phyloP scores from a whole-genome alignment of 306 rosid species.

The Malus sieversii region DNA sequence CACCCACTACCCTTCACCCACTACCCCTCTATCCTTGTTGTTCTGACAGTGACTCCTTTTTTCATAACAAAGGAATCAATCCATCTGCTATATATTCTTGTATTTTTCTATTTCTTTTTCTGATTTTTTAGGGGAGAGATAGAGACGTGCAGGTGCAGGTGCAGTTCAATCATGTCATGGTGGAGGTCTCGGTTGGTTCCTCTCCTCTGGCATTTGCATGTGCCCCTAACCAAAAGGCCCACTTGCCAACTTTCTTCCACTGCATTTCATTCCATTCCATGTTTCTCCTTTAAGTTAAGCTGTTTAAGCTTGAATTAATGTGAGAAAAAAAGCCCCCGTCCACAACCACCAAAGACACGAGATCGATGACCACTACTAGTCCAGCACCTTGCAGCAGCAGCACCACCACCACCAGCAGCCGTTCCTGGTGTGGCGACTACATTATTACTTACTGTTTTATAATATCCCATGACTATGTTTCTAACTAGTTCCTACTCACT shows the following conservation, averaged over 20 bases:
- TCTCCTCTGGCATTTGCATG: constrained; percentile 73
- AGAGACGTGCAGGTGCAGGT: neutral
- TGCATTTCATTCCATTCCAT: no score
- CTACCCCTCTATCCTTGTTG: constrained; percentile 18
- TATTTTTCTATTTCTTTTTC: neutral
- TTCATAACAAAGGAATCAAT: constrained; percentile 43
- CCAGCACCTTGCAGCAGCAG: constrained; percentile 44
- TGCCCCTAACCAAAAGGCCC: constrained; percentile 52
- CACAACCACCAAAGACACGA: neutral
- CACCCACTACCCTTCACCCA: no score
- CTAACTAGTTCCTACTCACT: no score
- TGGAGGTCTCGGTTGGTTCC: constrained; percentile 15
- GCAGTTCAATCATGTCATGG: no score
- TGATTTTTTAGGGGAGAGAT: constrained; percentile 14
- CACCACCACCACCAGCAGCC: neutral
- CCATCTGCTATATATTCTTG: neutral
- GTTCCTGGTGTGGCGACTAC: constrained; percentile 53
- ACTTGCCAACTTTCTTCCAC: constrained; percentile 26
- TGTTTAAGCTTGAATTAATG: neutral
- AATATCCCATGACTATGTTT: no score
- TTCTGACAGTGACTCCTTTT: constrained; percentile 35
- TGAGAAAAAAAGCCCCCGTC: neutral
- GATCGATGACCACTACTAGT: constrained; percentile 32
- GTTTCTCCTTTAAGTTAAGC: no score
- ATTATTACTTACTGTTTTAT: no score